Base-by-base conservation (phyloP, 2,329 filamentous ascomycete species). In the Aureobasidium sp. region DNA sequence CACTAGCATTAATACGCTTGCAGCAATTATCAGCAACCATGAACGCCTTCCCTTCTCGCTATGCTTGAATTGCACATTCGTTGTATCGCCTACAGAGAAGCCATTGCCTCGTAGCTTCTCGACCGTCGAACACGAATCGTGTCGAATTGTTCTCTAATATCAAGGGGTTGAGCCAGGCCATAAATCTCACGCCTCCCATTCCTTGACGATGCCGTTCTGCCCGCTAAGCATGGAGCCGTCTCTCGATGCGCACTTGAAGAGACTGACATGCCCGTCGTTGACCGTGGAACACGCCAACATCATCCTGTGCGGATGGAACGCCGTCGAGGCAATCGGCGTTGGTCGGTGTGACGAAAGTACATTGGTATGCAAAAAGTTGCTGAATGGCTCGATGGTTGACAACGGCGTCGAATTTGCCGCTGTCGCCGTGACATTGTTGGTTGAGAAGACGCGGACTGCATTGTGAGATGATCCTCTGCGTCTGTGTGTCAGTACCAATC, bases 271-370 rank as follows among this genome's bases (percentile, higher is more conserved):
- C 64, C 92, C 85, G 72, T 97, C 92, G 62, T 91, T 90, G 47
- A 90, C 82, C 4, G 91, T 90, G 1, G 92, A 89, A 69, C 89
- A 94, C 39, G 91, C 92, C 65, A 99, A 82, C 74, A 97, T 87
- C 77, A 96, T 92, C 58, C 89, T 86, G 74, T 99, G 94, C 0
- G 94, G 94, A 76, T 99, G 94, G 79, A 97, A 99, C 0, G 92
- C 89, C 9, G 93, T 96, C 39, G 89, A 84, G 3, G 91, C 87
- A 67, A 99, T 95, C 1, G 94, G 89, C 7, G 87, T 85, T 62
- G 87, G 87, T 57, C 90, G 87, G 69, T 91, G 88, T 11, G 64
- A 64, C 12, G 62, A 62, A 22, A 66, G 66, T n/a, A 64, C 65
- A 22, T 67, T 66, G 34, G 68, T 65, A 42, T 70, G 67, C 53